Evolutionary conservation across 1,284 basidiomycete species (phyloP).

Genomic region (Irpex sp.): DNA sequence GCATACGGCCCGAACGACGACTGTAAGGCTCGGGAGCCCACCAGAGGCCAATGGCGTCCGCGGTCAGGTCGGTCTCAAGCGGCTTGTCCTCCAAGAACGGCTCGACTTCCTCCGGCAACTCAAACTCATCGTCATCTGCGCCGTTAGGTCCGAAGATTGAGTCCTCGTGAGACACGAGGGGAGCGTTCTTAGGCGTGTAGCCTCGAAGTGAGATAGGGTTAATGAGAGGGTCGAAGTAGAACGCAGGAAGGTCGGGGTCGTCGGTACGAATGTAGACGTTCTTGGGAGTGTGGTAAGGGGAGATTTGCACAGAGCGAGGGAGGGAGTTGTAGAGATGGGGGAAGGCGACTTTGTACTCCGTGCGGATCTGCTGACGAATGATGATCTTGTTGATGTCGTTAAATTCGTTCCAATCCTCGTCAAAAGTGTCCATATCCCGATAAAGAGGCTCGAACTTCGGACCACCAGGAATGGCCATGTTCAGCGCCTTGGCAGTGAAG

Average conservation of each 20-base stretch:
- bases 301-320: conserved; percentile 91
- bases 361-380: conserved; percentile 97
- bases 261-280: conserved; percentile 99
- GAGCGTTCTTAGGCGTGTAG: conserved; percentile 76
- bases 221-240: conserved; percentile 98
- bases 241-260: conserved; percentile 98
- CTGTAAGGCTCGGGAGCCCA: conserved; percentile 98
- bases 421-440: conserved; percentile 94
- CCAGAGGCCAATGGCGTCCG: conserved; percentile 97
- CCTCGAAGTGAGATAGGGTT: conserved; percentile 93
- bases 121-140: conserved; percentile 84
- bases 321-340: conserved; percentile 99
- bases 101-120: conserved; percentile 74
- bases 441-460: conserved; percentile 96
- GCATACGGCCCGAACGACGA: conserved; percentile 87
- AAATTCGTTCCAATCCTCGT: conserved; percentile 99
- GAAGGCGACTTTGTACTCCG: conserved; percentile 99
- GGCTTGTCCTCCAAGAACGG: conserved; percentile 84
- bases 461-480: conserved; percentile 98
- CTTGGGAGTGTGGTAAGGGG: conserved; percentile 91
- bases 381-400: conserved; percentile 99
- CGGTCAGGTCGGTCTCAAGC: conserved; percentile 88
- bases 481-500: conserved; percentile 97
- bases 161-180: conserved; percentile 87
- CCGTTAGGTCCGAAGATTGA: conserved; percentile 83